Percentiles rank a stretch among this genome's conserved stretches.
phyloP scores from a whole-genome alignment of 805 yeast species.

The Saturnispora gosingensis region DNA sequence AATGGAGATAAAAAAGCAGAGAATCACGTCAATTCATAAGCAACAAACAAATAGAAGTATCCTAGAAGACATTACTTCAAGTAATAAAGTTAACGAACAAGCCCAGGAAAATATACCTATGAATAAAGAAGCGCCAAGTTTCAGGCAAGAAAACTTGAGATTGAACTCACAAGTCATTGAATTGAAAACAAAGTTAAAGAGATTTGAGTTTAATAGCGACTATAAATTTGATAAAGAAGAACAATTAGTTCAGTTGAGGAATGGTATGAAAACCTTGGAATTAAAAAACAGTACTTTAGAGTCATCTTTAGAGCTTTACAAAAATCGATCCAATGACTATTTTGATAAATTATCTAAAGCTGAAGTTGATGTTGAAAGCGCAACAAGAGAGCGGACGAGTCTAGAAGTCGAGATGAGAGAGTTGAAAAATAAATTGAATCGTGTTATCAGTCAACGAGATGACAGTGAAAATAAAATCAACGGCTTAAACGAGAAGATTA shows the following conservation, averaged over 20 bases:
- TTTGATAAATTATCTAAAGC: slow-evolving; percentile 66
- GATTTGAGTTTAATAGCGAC: slow-evolving; percentile 22
- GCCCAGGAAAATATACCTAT: slow-evolving; percentile 17
- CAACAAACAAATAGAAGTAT: slow-evolving; percentile 1
- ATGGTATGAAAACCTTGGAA: slow-evolving; percentile 47
- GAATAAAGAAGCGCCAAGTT: slow-evolving; percentile 19
- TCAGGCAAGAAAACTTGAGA: slow-evolving; percentile 28
- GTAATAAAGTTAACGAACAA: neutral
- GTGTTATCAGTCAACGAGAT: slow-evolving; percentile 44
- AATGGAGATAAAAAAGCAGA: slow-evolving; percentile 2
- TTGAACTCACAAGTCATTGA: slow-evolving; percentile 29
- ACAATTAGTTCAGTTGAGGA: slow-evolving; percentile 36
- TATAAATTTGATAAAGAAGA: slow-evolving; percentile 27
- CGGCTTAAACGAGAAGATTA: slow-evolving; percentile 40
- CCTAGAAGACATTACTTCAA: slow-evolving; percentile 1
- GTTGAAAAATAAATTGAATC: slow-evolving; percentile 35
- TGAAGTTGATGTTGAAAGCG: slow-evolving; percentile 58
- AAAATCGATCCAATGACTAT: slow-evolving; percentile 65
- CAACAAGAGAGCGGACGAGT: slow-evolving; percentile 51
- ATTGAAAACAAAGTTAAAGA: slow-evolving; percentile 26
- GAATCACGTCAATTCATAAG: slow-evolving; percentile 8
- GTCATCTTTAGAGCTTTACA: slow-evolving; percentile 51
- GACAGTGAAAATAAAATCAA: slow-evolving; percentile 44
- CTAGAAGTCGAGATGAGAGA: slow-evolving; percentile 47
- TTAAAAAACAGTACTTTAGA: slow-evolving; percentile 48